Conservation (phyloP, 768 basidiomycete species). For the Trametes elegans region DNA sequence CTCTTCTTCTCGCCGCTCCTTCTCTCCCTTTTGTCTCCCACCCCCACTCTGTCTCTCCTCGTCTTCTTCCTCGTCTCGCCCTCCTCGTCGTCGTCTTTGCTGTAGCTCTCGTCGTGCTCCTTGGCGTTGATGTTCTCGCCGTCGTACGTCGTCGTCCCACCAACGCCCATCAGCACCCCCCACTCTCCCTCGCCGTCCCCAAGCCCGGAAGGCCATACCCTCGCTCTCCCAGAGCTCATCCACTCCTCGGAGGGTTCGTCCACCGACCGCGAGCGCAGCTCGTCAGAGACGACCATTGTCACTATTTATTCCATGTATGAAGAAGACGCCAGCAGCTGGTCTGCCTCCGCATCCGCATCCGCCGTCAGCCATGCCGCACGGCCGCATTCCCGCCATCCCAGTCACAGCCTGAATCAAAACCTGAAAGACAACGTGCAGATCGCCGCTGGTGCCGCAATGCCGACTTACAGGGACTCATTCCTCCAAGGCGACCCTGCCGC, state of each 20-base stretch:
- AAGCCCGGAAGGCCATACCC: constrained; percentile 25
- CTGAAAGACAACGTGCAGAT: constrained; percentile 31
- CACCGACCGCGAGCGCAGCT: constrained; percentile 46
- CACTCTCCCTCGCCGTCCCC: constrained; percentile 11
- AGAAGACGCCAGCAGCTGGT: constrained; percentile 55
- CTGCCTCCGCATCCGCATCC: constrained; percentile 31
- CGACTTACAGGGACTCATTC: constrained; percentile 37
- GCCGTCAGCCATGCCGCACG: constrained; percentile 21
- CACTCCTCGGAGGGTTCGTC: constrained; percentile 27
- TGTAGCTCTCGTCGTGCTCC: background rate
- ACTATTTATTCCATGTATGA: constrained; percentile 89
- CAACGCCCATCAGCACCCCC: constrained; percentile 25
- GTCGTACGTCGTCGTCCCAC: constrained; percentile 27
- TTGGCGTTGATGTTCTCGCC: constrained; percentile 25
- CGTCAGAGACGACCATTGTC: constrained; percentile 74
- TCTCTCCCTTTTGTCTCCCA: constrained; percentile 5
- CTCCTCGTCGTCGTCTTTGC: background rate
- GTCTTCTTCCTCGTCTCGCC: background rate
- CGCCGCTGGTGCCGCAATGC: constrained; percentile 25
- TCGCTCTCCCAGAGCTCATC: constrained; percentile 37
- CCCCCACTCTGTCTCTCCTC: constrained; percentile 7
- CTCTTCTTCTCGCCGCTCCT: background rate
- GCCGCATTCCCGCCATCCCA: constrained; percentile 31
- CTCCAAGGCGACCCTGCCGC: constrained; percentile 24
- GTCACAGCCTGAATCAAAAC: constrained; percentile 5